Evolutionary conservation across 202 grass and related monocot species (phyloP).

Genomic region (Schoenoplectus triqueter): DNA sequence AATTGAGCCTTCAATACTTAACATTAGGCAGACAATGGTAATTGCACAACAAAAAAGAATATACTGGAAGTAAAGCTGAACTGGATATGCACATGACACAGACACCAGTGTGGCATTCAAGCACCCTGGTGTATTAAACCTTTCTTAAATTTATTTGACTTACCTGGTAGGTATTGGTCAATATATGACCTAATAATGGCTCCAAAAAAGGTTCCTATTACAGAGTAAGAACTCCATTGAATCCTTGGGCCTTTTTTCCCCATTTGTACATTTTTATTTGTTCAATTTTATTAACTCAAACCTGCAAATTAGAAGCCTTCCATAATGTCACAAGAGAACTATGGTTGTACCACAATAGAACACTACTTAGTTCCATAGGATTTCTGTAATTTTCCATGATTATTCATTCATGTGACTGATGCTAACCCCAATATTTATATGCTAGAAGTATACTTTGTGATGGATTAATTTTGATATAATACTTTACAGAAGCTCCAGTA

Average conservation of each 20-base stretch:
- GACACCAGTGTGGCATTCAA: neutral
- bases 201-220: neutral
- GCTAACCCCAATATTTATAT: neutral
- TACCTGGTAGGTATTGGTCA: neutral
- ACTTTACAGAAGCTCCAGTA: neutral
- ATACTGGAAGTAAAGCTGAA: neutral
- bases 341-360: neutral
- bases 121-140: neutral
- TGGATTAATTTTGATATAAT: neutral
- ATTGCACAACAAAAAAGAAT: neutral
- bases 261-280: neutral
- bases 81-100: neutral
- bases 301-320: neutral
- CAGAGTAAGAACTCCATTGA: neutral
- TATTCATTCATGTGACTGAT: neutral
- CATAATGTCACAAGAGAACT: neutral
- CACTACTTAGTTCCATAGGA: neutral
- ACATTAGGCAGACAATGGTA: neutral
- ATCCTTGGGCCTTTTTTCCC: neutral
- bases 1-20: neutral
- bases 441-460: neutral
- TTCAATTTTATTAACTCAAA: slow-evolving; percentile 8
- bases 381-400: neutral
- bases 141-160: neutral
- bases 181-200: neutral